Percentiles rank a stretch among this genome's conserved stretches.
phyloP scores from a whole-genome alignment of 148 eudicot genomes.

The Camellia japonica region DNA sequence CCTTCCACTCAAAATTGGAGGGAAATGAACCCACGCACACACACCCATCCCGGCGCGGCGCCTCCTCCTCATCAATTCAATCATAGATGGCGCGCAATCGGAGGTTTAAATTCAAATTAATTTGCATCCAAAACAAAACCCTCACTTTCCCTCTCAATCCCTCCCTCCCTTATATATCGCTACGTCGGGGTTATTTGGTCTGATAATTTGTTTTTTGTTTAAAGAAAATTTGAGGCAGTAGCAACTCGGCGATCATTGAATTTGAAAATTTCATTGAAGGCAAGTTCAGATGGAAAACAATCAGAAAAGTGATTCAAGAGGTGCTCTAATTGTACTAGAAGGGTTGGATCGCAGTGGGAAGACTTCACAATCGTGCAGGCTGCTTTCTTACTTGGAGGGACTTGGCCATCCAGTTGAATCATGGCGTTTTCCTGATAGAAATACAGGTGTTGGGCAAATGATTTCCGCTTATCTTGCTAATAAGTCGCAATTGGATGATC shows the following conservation, averaged over 20 bases:
- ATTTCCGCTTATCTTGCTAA: slow-evolving; percentile 83
- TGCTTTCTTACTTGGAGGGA: slow-evolving; percentile 53
- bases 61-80: background rate
- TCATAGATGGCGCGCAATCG: background rate
- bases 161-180: background rate
- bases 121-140: background rate
- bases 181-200: background rate
- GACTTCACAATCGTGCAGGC: slow-evolving; percentile 65
- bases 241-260: slow-evolving; percentile 15
- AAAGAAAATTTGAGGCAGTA: slow-evolving; percentile 23
- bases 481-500: slow-evolving; percentile 82
- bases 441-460: slow-evolving; percentile 78
- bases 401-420: slow-evolving; percentile 62
- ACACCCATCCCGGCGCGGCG: background rate
- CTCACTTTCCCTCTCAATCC: background rate
- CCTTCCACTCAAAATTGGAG: background rate
- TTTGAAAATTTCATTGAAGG: slow-evolving; percentile 21
- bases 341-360: slow-evolving; percentile 98
- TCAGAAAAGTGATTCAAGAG: slow-evolving; percentile 42
- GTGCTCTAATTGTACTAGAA: slow-evolving; percentile 87
- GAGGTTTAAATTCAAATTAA: background rate
- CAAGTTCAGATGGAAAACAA: slow-evolving; percentile 50
- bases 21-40: background rate
- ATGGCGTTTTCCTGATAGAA: slow-evolving; percentile 91
- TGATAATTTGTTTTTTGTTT: background rate